These are phyloP conservation scores for Teunomyces aglyptinius DNA, from an alignment of 805 yeast species.

Conservation along the genomic window DNA sequence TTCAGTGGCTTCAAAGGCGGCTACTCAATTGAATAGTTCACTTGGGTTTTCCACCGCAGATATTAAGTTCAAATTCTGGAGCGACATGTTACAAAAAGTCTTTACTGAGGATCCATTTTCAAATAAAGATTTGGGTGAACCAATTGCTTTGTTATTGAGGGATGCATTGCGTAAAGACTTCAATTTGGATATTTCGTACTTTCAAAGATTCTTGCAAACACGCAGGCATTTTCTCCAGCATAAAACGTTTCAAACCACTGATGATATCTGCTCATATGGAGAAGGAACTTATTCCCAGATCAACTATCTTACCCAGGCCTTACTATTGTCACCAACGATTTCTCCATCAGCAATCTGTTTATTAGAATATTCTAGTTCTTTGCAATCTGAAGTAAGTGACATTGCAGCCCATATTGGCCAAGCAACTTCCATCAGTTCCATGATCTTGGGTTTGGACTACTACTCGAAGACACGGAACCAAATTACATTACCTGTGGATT, in stretches of 20 bases:
- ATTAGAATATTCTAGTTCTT: constrained; percentile 43
- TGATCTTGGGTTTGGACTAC: constrained; percentile 58
- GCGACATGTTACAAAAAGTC: constrained; percentile 52
- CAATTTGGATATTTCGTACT: constrained; percentile 50
- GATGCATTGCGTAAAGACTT: constrained; percentile 50
- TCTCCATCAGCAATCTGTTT: constrained; percentile 54
- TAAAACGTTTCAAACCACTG: constrained; percentile 45
- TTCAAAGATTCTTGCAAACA: constrained; percentile 60
- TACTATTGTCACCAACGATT: constrained; percentile 53
- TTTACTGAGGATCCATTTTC: constrained; percentile 31
- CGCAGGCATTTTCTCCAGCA: constrained; percentile 52
- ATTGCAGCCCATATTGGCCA: constrained; percentile 82
- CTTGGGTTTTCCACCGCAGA: constrained; percentile 42
- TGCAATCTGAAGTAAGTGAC: constrained; percentile 51
- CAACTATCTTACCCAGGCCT: constrained; percentile 62
- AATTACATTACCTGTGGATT: constrained; percentile 61
- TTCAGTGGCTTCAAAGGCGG: constrained; percentile 30
- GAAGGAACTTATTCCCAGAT: constrained; percentile 78
- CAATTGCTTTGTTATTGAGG: constrained; percentile 58
- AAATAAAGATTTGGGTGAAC: constrained; percentile 52
- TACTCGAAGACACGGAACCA: constrained; percentile 51
- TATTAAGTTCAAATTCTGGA: constrained; percentile 74
- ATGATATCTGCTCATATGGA: constrained; percentile 70
- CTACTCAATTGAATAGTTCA: constrained; percentile 24
- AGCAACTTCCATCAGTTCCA: constrained; percentile 67